Conservation (phyloP, 2,329 filamentous ascomycete genomes). For the Curvularia lunata region DNA sequence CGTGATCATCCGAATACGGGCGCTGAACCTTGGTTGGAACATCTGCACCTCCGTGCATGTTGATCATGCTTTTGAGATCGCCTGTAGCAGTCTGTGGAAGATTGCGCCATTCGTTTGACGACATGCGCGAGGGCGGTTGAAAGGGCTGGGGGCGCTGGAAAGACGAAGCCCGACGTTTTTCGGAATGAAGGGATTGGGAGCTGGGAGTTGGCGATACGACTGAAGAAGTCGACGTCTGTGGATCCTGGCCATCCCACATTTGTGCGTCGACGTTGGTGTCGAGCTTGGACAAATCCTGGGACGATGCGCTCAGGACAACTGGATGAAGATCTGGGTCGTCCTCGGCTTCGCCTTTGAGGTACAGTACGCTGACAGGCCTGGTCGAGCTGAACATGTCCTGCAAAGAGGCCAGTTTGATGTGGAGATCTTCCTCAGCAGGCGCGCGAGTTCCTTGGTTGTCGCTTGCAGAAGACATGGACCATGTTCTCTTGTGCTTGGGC, state of each 20-base stretch:
- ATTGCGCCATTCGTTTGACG: conserved; percentile 64
- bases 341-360: conserved; percentile 75
- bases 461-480: conserved; percentile 83
- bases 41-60: conserved; percentile 54
- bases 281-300: conserved; percentile 63
- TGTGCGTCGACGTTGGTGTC: conserved; percentile 52
- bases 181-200: conserved; percentile 53
- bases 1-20: conserved; percentile 66
- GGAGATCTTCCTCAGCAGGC: conserved; percentile 71
- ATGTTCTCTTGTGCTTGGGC: conserved; percentile 89
- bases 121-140: conserved; percentile 52
- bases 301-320: conserved; percentile 73
- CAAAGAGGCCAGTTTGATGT: conserved; percentile 76
- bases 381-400: conserved; percentile 92
- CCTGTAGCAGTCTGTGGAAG: conserved; percentile 61
- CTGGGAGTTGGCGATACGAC: conserved; percentile 60
- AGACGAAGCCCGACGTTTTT: conserved; percentile 49
- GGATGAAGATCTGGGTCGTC: conserved; percentile 83
- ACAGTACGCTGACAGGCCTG: conserved; percentile 76
- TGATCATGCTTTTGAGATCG: conserved; percentile 56
- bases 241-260: conserved; percentile 58
- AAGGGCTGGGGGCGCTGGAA: conserved; percentile 55
- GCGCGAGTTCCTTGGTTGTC: conserved; percentile 52
- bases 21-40: conserved; percentile 63
- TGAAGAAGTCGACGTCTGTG: conserved; percentile 62